Evolutionary conservation across 2,329 filamentous ascomycete species (phyloP), one percentile per base, ranked within the genome.

Genomic region (Colletotrichum camelliae): DNA sequence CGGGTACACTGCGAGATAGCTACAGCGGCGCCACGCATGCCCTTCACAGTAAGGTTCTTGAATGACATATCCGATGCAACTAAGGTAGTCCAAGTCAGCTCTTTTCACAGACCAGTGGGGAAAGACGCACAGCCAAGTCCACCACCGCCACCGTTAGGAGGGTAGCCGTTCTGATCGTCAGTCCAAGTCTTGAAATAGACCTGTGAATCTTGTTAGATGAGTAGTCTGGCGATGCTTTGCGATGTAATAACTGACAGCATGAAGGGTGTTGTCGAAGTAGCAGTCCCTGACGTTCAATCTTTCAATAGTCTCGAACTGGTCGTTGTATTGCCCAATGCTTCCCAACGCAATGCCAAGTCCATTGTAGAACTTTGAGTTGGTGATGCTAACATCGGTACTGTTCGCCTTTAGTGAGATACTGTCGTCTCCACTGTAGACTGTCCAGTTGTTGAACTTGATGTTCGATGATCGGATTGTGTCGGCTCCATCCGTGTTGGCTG

Each of bases 131-230:
- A 86, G 8, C 88, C 88, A 0, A 86, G 79, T 2, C 88, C 88
- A 3, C 87, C 88, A 5, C 88, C 88, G 1, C 87, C 88, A 15
- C 88, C 87, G 62, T 90, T 89, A 0, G 87, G 88, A 3, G 87
- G 86, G 64, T 85, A 86, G 10, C 86, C 84, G 9, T 83, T 83
- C 33, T 82, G 83, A 10, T 86, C 84, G 27, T 84, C 86, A 0
- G 87, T 89, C 87, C 88, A 89, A 1, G 87, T 89, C 79, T 90
- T 89, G 75, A 89, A 79, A 76, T 87, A 88, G 8, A 78, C 85
- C 87, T 77, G 2, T 84, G 77, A 89, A 69, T 87, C 84, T n/a
- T 35, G 58, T 61, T 33, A 61, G 58, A 33, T n/a, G 12, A 18
- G 27, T 5, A 16, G 9, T 9, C 7, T 29, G 55, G 27, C 55